These are phyloP conservation scores for Boletus barrowsii DNA, from an alignment of 768 basidiomycete species.

Conservation along the genomic window DNA sequence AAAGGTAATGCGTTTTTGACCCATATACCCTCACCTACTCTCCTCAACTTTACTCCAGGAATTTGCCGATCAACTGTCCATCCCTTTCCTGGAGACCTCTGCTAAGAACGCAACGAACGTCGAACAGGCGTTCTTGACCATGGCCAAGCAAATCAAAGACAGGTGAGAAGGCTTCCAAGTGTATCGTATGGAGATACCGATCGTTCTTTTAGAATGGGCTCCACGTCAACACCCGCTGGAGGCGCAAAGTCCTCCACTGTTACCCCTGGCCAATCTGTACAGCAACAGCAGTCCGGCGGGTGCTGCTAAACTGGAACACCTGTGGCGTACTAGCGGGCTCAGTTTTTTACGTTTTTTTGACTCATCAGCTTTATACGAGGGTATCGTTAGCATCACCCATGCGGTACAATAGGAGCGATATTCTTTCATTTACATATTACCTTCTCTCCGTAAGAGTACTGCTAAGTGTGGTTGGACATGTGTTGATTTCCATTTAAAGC, in stretches of 20 bases:
- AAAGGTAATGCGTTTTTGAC: constrained; percentile 50
- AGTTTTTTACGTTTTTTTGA: constrained; percentile 15
- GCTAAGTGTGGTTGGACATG: constrained; percentile 24
- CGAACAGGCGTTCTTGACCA: constrained; percentile 98
- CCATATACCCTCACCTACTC: not conserved
- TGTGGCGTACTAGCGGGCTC: constrained; percentile 16
- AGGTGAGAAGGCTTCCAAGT: constrained; percentile 46
- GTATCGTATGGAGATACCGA: not conserved
- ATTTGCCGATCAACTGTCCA: constrained; percentile 90
- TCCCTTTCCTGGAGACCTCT: constrained; percentile 98
- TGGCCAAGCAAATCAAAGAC: constrained; percentile 96
- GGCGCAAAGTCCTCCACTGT: constrained; percentile 81
- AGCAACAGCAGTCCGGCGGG: constrained; percentile 65
- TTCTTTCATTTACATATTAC: constrained; percentile 34
- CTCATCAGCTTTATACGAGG: constrained; percentile 15
- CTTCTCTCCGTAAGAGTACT: constrained; percentile 25
- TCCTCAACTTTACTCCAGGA: constrained; percentile 48
- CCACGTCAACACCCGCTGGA: constrained; percentile 69
- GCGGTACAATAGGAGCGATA: constrained; percentile 32
- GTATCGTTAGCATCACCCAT: constrained; percentile 27
- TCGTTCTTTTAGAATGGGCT: constrained; percentile 64
- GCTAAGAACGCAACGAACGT: constrained; percentile 99
- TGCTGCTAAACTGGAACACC: constrained; percentile 64
- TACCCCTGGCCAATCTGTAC: constrained; percentile 80
- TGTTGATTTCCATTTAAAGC: constrained; percentile 27